Base-by-base conservation (phyloP, 2,329 filamentous ascomycete genomes). In the Pezicula radicicola region DNA sequence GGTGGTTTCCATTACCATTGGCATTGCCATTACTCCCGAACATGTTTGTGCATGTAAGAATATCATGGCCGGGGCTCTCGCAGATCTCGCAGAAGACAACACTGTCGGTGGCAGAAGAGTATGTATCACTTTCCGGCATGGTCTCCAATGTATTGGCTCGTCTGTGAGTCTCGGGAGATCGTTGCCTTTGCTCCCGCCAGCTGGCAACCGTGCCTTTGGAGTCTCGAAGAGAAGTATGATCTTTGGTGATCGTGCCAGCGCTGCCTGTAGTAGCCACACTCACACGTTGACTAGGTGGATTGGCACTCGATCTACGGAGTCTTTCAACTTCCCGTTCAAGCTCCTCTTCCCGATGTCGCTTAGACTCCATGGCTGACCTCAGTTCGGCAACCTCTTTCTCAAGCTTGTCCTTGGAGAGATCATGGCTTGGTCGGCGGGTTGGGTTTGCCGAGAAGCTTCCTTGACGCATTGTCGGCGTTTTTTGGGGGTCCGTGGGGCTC, bases 31-130 rank as follows among this genome's bases (percentile, higher is more conserved):
- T 54, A 16, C 21, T 28, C 28, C 42, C 42, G 69, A 89, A 93
- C 85, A 96, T 94, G 69, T 91, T 93, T 49, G 89, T 91, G 77
- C 93, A 97, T 19, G 89, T 95, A 51, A 97, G 76, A 55, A 97
- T 96, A 63, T 97, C 93, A 66, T 97, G 93, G 15, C 93, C 92
- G 44, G 83, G 80, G 33, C 89, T 89, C 73, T 97, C 92, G 72
- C 93, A 97, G 56, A 97, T 94, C 72, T 97, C 94, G 71, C 93
- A 97, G 50, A 66, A 66, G 25, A 45, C 42, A 28, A 45, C 42
- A 47, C 60, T 85, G 66, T 91, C 89, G 37, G 87, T 89, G 19
- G 83, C 80, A 27, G 81, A 83, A 36, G 87, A 89, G 68, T 87
- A 80, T 13, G 78, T 76, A 60, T 88, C 87, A 63, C 81, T 88